Evolutionary conservation across 768 basidiomycete species (phyloP).

Genomic region (Panus rudis): DNA sequence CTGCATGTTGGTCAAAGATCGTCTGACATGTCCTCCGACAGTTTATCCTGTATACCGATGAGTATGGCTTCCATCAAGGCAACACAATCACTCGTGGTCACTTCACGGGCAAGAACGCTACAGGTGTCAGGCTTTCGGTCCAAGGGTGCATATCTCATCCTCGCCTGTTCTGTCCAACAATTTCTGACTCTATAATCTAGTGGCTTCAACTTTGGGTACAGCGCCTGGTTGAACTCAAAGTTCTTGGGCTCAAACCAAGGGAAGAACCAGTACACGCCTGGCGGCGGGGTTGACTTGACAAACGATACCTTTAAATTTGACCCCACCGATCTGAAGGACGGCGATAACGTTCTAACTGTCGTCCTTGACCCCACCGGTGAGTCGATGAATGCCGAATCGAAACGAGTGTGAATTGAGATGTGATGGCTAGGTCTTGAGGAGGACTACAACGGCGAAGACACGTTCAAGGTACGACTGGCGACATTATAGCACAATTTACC

Average conservation of each 20-base stretch:
- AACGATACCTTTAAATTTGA: constrained; percentile 15
- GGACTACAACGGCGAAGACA: constrained; percentile 16
- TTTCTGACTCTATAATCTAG: constrained; percentile 2
- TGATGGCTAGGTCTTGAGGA: constrained; percentile 15
- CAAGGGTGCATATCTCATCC: constrained; percentile 18
- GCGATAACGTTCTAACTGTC: constrained; percentile 18
- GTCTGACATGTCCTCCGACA: neutral
- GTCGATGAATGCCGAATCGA: neutral
- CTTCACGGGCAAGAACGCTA: constrained; percentile 20
- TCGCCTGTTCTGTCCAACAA: neutral
- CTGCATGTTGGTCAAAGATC: neutral
- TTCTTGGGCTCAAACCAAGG: constrained; percentile 18
- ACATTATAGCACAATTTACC: neutral
- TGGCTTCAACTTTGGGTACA: constrained; percentile 17
- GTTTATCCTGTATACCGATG: constrained; percentile 18
- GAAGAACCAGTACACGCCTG: constrained; percentile 14
- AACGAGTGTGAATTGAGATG: neutral
- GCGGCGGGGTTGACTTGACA: constrained; percentile 12
- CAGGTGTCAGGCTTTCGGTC: constrained; percentile 17
- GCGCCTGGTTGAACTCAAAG: constrained; percentile 17
- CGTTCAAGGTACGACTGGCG: constrained; percentile 12
- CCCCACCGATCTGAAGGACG: constrained; percentile 9
- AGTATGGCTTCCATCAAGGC: constrained; percentile 20
- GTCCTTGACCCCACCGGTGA: constrained; percentile 17
- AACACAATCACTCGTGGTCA: constrained; percentile 16